Evolutionary conservation across 1,139 yeast genomes (phyloP), one percentile per base, ranked within the genome.

Genomic region (Candida dubliniensis): DNA sequence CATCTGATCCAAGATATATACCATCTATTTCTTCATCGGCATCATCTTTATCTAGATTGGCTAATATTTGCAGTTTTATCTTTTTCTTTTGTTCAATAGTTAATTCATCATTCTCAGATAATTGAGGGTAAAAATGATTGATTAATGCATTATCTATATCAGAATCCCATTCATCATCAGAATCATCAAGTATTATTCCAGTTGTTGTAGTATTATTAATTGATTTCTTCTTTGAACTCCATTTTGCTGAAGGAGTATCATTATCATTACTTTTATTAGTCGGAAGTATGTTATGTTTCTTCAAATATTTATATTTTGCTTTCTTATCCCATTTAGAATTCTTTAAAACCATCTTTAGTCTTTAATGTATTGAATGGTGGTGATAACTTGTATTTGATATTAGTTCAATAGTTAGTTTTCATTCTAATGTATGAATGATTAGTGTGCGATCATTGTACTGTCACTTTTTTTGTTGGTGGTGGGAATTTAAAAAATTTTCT

Each of bases 251-350:
- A 10, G 43, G 51, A n/a, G 44, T 44, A n/a, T 29, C 32, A 2
- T 40, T 34, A 11, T 37, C 38, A 14, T 34, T 33, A 10, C 27
- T 44, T 15, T 45, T 38, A 10, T 36, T 41, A 12, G 53, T 55
- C n/a, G 53, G 52, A 18, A 55, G 40, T 25, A 67, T 52, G 8
- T 76, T 76, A 55, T 74, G 77, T 48, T 72, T 73, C 50, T 61
- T 64, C 61, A 70, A 56, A 48, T 69, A 72, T 51, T 62, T 59
- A 49, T 55, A 48, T 50, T 70, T 74, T 38, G 77, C 77, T 54
- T 69, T 71, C 48, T 66, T 67, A 53, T 73, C 79, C 72, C 76
- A 73, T 55, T 73, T 74, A 9, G 70, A 62, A 48, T 73, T 68
- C 54, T 73, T 70, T 38, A 73, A 57, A 34, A 73, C 78, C 78